Evolutionary conservation across 495 filamentous ascomycete genomes (phyloP).

Genomic region (Lasiosphaeria miniovina): DNA sequence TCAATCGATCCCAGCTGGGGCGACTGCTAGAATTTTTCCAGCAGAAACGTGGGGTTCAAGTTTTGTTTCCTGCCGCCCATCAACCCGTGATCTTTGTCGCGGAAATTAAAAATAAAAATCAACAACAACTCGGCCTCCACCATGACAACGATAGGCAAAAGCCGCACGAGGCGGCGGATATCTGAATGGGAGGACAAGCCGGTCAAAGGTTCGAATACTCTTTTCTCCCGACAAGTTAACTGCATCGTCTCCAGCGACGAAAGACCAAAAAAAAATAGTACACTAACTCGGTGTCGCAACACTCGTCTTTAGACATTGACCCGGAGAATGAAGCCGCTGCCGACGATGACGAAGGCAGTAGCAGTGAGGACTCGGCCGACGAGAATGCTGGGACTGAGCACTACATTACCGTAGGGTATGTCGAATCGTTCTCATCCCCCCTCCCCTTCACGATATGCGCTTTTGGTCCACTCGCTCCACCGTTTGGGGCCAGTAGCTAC

Average conservation of each 20-base stretch:
- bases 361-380: slow-evolving; percentile 52
- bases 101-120: background rate
- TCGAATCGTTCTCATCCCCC: background rate
- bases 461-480: slow-evolving; percentile 7
- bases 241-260: no score
- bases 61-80: no score
- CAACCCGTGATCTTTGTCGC: no score
- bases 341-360: slow-evolving; percentile 48
- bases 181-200: slow-evolving; percentile 41
- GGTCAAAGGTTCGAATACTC: slow-evolving; percentile 31
- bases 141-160: slow-evolving; percentile 35
- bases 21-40: slow-evolving; percentile 27
- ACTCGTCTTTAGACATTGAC: slow-evolving; percentile 67
- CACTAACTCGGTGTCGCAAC: slow-evolving; percentile 1
- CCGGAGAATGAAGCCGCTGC: slow-evolving; percentile 69
- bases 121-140: background rate
- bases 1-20: background rate
- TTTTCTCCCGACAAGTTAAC: no score
- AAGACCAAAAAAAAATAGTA: no score
- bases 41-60: slow-evolving; percentile 16
- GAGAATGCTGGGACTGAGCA: slow-evolving; percentile 68
- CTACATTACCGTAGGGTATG: slow-evolving; percentile 76
- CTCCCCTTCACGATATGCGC: background rate
- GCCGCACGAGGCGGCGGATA: slow-evolving; percentile 25
- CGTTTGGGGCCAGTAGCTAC: background rate